A percentile compares a stretch with the other conserved stretches of the same genome.
These are phyloP conservation scores for Geoglossum cookeanum DNA, from an alignment of 2,329 filamentous ascomycete genomes.

Conservation along the genomic window DNA sequence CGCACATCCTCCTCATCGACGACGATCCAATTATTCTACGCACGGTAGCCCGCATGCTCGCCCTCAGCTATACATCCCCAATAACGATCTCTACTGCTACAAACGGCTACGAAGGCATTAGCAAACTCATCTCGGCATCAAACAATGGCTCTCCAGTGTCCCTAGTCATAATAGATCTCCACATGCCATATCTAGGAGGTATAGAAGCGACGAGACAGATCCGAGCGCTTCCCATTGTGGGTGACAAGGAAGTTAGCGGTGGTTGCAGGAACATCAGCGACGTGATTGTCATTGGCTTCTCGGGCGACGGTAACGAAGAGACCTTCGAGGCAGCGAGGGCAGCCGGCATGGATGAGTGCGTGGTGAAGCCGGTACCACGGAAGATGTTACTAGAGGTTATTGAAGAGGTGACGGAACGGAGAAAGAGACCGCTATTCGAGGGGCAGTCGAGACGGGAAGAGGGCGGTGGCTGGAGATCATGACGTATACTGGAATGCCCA, in stretches of 20 bases:
- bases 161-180: constrained; percentile 27
- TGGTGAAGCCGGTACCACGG: constrained; percentile 17
- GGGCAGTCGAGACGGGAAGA: too few species aligned
- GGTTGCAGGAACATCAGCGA: constrained; percentile 15
- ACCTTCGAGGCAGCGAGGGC: constrained; percentile 30
- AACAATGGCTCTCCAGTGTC: constrained; percentile 4
- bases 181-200: constrained; percentile 32
- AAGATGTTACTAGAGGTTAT: background rate
- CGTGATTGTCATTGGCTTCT: constrained; percentile 29
- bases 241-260: background rate
- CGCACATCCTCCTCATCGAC: constrained; percentile 22
- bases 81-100: constrained; percentile 14
- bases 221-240: constrained; percentile 20
- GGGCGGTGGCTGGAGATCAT: too few species aligned
- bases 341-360: constrained; percentile 38
- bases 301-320: constrained; percentile 26
- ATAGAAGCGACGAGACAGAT: constrained; percentile 25
- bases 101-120: constrained; percentile 25
- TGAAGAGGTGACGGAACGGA: background rate
- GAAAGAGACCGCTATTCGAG: too few species aligned
- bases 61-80: background rate
- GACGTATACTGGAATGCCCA: too few species aligned
- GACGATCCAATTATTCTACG: constrained; percentile 26
- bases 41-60: constrained; percentile 20
- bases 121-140: constrained; percentile 7